Evolutionary conservation across 345 rosid species (phyloP).

Genomic region (Moricandia moricandioides): DNA sequence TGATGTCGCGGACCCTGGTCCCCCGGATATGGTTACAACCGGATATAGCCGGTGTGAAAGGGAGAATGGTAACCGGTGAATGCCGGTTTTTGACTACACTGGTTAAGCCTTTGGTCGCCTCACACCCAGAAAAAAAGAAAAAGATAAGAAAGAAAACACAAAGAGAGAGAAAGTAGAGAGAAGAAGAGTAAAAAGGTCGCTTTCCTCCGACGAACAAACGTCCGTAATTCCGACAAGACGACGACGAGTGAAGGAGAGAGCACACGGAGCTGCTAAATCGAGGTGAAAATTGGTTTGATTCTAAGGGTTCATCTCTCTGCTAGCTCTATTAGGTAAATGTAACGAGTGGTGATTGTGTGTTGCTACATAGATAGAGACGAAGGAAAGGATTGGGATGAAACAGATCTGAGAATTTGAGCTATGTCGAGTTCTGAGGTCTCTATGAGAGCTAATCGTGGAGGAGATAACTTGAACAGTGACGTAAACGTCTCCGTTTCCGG

Average conservation of each 20-base stretch:
- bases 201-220: constrained; percentile 33
- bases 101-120: constrained; percentile 51
- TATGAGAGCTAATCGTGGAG: constrained; percentile 43
- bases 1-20: constrained; percentile 42
- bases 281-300: constrained; percentile 24
- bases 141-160: not conserved
- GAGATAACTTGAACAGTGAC: constrained; percentile 41
- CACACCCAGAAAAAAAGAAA: constrained; percentile 36
- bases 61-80: constrained; percentile 39
- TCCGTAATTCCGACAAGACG: constrained; percentile 27
- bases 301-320: constrained; percentile 20
- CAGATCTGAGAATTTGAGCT: constrained; percentile 52
- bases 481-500: constrained; percentile 20
- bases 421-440: constrained; percentile 50
- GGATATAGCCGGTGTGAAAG: constrained; percentile 36
- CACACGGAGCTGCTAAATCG: constrained; percentile 30
- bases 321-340: constrained; percentile 20
- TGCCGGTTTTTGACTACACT: constrained; percentile 65
- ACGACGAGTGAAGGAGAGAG: constrained; percentile 14
- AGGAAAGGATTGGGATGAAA: constrained; percentile 37
- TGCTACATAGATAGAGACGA: not conserved
- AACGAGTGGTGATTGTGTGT: constrained; percentile 23
- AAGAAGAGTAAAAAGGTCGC: not conserved
- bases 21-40: constrained; percentile 43
- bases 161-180: constrained; percentile 27